These are phyloP conservation scores for Omphalotus guepiniiformis DNA, from an alignment of 768 basidiomycete genomes.

Conservation along the genomic window DNA sequence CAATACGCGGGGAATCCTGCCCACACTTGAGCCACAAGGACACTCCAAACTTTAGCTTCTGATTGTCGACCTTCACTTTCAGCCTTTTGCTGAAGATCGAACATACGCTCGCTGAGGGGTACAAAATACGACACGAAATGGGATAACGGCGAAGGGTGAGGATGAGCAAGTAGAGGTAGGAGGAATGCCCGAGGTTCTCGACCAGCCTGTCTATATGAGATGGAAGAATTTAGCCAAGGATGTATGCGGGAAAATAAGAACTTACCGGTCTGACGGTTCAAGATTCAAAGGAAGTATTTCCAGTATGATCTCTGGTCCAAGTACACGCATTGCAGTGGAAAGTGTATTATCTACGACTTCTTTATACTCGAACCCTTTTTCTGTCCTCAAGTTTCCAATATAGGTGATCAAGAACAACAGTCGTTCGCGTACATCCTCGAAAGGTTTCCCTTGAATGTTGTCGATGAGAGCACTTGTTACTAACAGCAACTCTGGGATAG, in stretches of 20 bases:
- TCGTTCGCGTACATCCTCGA: constrained; percentile 48
- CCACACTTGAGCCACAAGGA: constrained; percentile 93
- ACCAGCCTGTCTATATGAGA: constrained; percentile 53
- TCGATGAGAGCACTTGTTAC: constrained; percentile 67
- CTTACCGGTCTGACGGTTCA: constrained; percentile 74
- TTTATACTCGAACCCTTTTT: constrained; percentile 87
- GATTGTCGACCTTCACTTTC: constrained; percentile 67
- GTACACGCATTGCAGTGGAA: constrained; percentile 73
- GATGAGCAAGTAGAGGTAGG: constrained; percentile 78
- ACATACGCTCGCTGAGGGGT: constrained; percentile 90
- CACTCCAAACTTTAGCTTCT: constrained; percentile 94
- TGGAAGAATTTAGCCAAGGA: neutral
- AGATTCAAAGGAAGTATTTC: constrained; percentile 78
- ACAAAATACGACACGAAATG: constrained; percentile 93
- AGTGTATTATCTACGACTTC: constrained; percentile 80
- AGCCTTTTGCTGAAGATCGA: constrained; percentile 79
- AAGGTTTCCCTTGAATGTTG: constrained; percentile 60
- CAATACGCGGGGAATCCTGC: constrained; percentile 89
- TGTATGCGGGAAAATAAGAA: constrained; percentile 8
- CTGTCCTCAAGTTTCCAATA: constrained; percentile 68
- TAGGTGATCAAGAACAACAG: constrained; percentile 65
- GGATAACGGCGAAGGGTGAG: constrained; percentile 73
- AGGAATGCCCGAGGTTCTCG: constrained; percentile 88
- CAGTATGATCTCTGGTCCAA: constrained; percentile 82
- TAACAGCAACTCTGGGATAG: constrained; percentile 76